A percentile compares a stretch with the other conserved stretches of the same genome.
Evolutionary conservation across 805 yeast species (phyloP).

Genomic region (Komagataella populi): DNA sequence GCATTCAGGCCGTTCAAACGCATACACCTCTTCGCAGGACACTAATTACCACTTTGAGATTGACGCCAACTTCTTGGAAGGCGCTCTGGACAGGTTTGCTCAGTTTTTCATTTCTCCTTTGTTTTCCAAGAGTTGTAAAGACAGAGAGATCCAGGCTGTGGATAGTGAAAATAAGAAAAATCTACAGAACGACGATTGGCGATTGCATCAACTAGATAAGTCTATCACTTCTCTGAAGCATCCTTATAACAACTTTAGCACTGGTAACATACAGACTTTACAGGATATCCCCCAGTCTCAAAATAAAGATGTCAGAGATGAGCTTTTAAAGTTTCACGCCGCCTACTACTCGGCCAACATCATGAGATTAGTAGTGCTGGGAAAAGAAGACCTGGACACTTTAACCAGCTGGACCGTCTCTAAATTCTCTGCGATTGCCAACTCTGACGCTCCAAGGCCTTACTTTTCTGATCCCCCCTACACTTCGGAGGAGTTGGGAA

Average conservation of each 20-base stretch:
- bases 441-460: slow-evolving; percentile 30
- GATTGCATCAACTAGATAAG: slow-evolving; percentile 75
- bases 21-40: slow-evolving; percentile 79
- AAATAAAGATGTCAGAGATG: slow-evolving; percentile 69
- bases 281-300: slow-evolving; percentile 44
- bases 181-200: slow-evolving; percentile 81
- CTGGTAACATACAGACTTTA: slow-evolving; percentile 75
- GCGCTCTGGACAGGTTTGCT: slow-evolving; percentile 85
- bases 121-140: slow-evolving; percentile 61
- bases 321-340: slow-evolving; percentile 61
- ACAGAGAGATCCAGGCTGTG: slow-evolving; percentile 87
- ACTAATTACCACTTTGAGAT: slow-evolving; percentile 90
- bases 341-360: slow-evolving; percentile 70
- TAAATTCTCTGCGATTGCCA: slow-evolving; percentile 50
- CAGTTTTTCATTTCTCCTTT: slow-evolving; percentile 86
- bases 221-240: slow-evolving; percentile 59
- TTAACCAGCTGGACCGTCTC: slow-evolving; percentile 59
- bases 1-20: slow-evolving; percentile 85
- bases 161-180: slow-evolving; percentile 94
- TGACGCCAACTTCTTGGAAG: slow-evolving; percentile 59
- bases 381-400: slow-evolving; percentile 65
- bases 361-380: slow-evolving; percentile 78
- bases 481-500: slow-evolving; percentile 35
- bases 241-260: slow-evolving; percentile 79
- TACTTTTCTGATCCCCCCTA: slow-evolving; percentile 32